Percentiles rank a stretch among this genome's conserved stretches.
These are phyloP conservation scores for Yamadazyma laniorum DNA, from an alignment of 805 yeast genomes.

Conservation along the genomic window DNA sequence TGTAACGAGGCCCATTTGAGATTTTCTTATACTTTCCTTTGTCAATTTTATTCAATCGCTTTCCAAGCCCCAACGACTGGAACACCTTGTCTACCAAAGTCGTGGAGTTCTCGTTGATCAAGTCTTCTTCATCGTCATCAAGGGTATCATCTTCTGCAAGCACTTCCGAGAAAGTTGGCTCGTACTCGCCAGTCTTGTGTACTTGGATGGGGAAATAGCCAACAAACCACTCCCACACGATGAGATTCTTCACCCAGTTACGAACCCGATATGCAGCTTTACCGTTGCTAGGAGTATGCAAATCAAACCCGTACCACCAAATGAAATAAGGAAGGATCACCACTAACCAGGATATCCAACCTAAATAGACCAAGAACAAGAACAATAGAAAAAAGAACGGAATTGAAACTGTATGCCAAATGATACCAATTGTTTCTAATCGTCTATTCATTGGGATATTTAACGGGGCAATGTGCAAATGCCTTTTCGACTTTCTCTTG, in stretches of 20 bases:
- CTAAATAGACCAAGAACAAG: conserved; percentile 44
- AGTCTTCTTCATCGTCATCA: conserved; percentile 40
- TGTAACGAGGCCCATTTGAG: conserved; percentile 67
- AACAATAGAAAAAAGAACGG: conserved; percentile 56
- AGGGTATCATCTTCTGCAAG: conserved; percentile 20
- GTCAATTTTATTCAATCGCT: conserved; percentile 28
- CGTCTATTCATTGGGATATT: conserved; percentile 56
- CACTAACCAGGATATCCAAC: conserved; percentile 69
- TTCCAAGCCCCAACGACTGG: conserved; percentile 34
- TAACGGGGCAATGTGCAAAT: conserved; percentile 51
- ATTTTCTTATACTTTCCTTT: conserved; percentile 23
- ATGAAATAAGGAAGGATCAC: conserved; percentile 58
- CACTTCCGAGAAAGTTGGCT: conserved; percentile 64
- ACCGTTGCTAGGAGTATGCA: conserved; percentile 75
- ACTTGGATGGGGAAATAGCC: conserved; percentile 77
- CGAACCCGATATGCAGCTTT: conserved; percentile 57
- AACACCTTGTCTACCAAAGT: conserved; percentile 37
- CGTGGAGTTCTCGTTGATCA: conserved; percentile 36
- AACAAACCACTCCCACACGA: conserved; percentile 70
- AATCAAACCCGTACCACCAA: conserved; percentile 54
- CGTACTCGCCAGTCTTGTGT: conserved; percentile 64
- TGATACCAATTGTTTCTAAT: conserved; percentile 63
- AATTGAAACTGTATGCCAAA: conserved; percentile 73
- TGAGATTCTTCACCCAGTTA: conserved; percentile 51
- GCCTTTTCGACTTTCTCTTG: conserved; percentile 2